Evolutionary conservation across 345 rosid genomes (phyloP).

Genomic region (Moricandia moricandioides): DNA sequence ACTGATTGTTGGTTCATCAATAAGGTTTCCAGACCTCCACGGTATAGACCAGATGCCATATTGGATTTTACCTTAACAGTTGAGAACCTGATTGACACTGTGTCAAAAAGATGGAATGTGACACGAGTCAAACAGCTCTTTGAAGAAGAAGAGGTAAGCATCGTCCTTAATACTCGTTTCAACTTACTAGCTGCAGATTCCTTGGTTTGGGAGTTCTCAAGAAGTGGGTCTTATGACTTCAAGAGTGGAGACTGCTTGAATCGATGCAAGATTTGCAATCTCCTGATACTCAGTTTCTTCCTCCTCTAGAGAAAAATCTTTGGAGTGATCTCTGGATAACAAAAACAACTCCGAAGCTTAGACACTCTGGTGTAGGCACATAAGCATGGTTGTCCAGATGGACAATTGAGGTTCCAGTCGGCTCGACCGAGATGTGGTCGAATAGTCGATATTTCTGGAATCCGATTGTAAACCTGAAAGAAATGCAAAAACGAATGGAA

Average conservation of each 20-base stretch:
- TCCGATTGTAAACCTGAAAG: too few species aligned
- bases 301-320: not conserved
- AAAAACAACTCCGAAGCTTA: not conserved
- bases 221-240: not conserved
- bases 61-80: not conserved
- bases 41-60: not conserved
- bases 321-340: not conserved
- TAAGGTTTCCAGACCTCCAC: not conserved
- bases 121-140: not conserved
- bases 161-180: not conserved
- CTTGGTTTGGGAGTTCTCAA: not conserved
- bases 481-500: too few species aligned
- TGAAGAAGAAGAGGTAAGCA: not conserved
- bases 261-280: not conserved
- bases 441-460: too few species aligned
- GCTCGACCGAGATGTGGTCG: too few species aligned
- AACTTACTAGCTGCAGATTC: not conserved
- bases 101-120: not conserved
- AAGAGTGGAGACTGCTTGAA: not conserved
- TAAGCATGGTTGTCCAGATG: too few species aligned
- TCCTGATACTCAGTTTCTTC: not conserved
- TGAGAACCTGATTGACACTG: not conserved
- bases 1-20: not conserved
- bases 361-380: too few species aligned
- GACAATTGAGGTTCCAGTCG: too few species aligned